phyloP scores from a whole-genome alignment of 2,329 filamentous ascomycete genomes.

The Phialophora expanda region DNA sequence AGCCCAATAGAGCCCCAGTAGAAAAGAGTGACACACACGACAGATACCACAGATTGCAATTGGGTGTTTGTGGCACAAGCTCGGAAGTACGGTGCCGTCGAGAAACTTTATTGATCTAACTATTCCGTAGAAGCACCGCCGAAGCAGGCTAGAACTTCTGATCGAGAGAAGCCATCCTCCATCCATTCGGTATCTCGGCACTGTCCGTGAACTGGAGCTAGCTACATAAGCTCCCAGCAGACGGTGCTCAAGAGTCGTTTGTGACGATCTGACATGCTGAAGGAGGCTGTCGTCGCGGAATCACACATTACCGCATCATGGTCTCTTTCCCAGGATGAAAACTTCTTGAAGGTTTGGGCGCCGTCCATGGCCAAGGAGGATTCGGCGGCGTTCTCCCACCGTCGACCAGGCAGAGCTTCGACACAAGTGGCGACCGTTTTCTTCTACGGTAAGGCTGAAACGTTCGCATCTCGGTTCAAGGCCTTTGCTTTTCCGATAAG shows the following conservation, averaged over 20 bases:
- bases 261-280: background rate
- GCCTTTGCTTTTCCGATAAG: conserved; percentile 33
- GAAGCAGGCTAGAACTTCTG: conserved; percentile 8
- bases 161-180: background rate
- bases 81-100: conserved; percentile 10
- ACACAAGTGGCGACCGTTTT: background rate
- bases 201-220: background rate
- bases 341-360: background rate
- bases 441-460: background rate
- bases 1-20: background rate
- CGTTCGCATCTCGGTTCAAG: conserved; percentile 4
- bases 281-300: background rate
- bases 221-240: background rate
- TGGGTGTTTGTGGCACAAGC: background rate
- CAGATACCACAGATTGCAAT: background rate
- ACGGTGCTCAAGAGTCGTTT: background rate
- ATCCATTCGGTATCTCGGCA: background rate
- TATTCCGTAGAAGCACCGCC: conserved; percentile 2
- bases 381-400: background rate
- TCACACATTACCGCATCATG: background rate
- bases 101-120: background rate
- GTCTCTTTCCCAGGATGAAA: background rate
- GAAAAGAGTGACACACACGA: background rate
- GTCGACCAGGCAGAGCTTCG: background rate
- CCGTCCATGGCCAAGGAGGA: background rate